Evolutionary conservation across 2,329 filamentous ascomycete species (phyloP), one percentile per base, ranked within the genome.

Genomic region (Tolypocladium guangdongense): DNA sequence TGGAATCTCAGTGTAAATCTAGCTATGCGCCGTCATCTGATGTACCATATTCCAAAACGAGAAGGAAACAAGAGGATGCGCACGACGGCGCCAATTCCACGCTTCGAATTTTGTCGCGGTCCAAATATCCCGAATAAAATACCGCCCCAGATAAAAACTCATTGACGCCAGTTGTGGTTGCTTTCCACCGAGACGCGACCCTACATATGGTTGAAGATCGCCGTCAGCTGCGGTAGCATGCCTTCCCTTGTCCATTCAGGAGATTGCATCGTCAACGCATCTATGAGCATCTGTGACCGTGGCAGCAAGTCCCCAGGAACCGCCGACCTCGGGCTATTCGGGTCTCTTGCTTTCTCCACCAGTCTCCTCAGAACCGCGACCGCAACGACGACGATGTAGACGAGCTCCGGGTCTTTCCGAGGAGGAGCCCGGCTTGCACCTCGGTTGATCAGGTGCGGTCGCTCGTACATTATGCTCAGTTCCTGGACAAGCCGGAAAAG

Each of bases 401-500:
- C 70, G 2, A 82, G 66, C 52, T 81, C 78, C 2, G 69, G 68
- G 50, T 82, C 80, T 54, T 77, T 75, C 54, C 71, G 52, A 20
- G 49, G 56, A 51, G 63, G 55, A 52, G 66, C 62, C 49, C 70
- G 63, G 52, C 63, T 64, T 53, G 65, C 64, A 60, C 62, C 67
- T 27, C 60, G 62, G 38, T 50, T 56, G 37, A 59, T 20, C 39
- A 45, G 33, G 20, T 52, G 53, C 32, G 57, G 54, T 47, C 53
- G 57, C 47, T 84, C 80, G 58, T 78, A 82, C 61, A 85, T 78
- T 7, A 76, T 76, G 57, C 84, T 87, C 3, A 96, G 75, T 5
- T 88, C 77, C 55, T 86, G 84, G 0, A 91, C 81, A 24, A 96
- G 76, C 24, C 84, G 80, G 54, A 92, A 81, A 8, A 97, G 77